A percentile compares a stretch with the other conserved stretches of the same genome.
Evolutionary conservation across 257 asterid species (phyloP).

Genomic region (Anisodus tanguticus): DNA sequence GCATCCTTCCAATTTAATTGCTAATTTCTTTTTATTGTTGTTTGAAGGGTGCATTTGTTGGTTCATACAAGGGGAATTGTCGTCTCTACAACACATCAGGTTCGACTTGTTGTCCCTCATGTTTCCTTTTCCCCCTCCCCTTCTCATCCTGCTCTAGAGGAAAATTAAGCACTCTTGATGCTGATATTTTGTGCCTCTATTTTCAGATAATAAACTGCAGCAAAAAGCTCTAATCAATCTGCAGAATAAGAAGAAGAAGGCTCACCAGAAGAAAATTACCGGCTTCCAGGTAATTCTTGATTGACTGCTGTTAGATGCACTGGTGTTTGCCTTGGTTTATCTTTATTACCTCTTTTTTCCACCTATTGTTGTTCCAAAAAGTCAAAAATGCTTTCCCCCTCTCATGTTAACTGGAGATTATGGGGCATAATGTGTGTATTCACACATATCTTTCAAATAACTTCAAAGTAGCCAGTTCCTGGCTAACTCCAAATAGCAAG

Average conservation of each 20-base stretch:
- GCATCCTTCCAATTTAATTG: neutral
- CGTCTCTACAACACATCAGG: constrained; percentile 82
- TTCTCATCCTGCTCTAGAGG: constrained; percentile 28
- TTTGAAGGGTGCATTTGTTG: constrained; percentile 88
- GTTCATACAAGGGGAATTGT: constrained; percentile 98
- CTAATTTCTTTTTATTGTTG: constrained; percentile 27
- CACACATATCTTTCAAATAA: neutral
- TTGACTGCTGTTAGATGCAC: neutral
- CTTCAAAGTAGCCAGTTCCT: neutral
- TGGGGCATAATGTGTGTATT: constrained; percentile 24
- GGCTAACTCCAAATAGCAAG: neutral
- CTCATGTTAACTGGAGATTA: neutral
- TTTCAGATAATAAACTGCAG: constrained; percentile 80
- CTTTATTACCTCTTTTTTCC: neutral
- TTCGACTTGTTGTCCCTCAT: constrained; percentile 35
- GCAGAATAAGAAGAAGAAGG: constrained; percentile 90
- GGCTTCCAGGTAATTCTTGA: constrained; percentile 82
- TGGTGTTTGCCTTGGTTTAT: neutral
- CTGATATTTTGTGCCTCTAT: constrained; percentile 28
- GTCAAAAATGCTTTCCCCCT: neutral
- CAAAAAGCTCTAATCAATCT: constrained; percentile 76
- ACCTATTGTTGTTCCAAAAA: neutral
- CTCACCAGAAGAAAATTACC: constrained; percentile 95
- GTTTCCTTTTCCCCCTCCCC: constrained; percentile 10
- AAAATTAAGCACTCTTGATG: constrained; percentile 29